These are phyloP conservation scores for Aspergillus aculeatinus DNA, from an alignment of 2,329 filamentous ascomycete genomes.

Conservation along the genomic window DNA sequence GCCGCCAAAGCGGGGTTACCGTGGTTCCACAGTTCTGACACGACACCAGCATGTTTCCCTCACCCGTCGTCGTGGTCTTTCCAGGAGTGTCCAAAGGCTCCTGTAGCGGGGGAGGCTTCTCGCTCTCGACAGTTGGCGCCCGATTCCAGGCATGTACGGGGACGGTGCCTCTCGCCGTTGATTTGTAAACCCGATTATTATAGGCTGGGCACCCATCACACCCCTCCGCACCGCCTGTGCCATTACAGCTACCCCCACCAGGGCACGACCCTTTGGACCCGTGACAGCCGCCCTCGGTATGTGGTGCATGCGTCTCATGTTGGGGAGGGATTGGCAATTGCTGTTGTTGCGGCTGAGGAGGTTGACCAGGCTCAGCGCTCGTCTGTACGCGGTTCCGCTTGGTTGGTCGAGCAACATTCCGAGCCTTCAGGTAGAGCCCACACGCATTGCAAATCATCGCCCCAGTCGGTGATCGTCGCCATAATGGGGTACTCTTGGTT, in stretches of 20 bases:
- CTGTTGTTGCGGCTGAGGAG: conserved; percentile 4
- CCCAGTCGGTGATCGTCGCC: conserved; percentile 88
- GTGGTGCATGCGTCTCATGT: conserved; percentile 35
- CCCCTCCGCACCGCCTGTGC: conserved; percentile 89
- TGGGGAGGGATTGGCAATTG: conserved; percentile 13
- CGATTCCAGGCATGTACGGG: conserved; percentile 34
- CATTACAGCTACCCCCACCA: conserved; percentile 91
- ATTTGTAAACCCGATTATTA: conserved; percentile 94
- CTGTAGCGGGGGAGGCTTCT: conserved; percentile 17
- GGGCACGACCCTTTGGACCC: conserved; percentile 79
- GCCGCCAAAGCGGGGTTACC: conserved; percentile 91
- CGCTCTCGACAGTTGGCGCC: conserved; percentile 30
- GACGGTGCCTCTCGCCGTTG: conserved; percentile 55
- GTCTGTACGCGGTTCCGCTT: conserved; percentile 73
- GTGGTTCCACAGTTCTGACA: conserved; percentile 98
- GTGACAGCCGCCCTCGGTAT: conserved; percentile 32
- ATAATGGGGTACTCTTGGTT: conserved; percentile 89
- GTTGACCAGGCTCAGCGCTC: conserved; percentile 18
- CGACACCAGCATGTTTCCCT: conserved; percentile 67
- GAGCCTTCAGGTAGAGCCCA: conserved; percentile 88
- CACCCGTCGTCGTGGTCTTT: conserved; percentile 26
- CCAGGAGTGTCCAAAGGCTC: conserved; percentile 25
- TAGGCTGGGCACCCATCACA: conserved; percentile 95
- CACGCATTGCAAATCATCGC: conserved; percentile 98
- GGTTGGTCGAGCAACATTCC: conserved; percentile 86